phyloP scores from a whole-genome alignment of 2,329 filamentous ascomycete genomes.

The Microascus cirrosus region DNA sequence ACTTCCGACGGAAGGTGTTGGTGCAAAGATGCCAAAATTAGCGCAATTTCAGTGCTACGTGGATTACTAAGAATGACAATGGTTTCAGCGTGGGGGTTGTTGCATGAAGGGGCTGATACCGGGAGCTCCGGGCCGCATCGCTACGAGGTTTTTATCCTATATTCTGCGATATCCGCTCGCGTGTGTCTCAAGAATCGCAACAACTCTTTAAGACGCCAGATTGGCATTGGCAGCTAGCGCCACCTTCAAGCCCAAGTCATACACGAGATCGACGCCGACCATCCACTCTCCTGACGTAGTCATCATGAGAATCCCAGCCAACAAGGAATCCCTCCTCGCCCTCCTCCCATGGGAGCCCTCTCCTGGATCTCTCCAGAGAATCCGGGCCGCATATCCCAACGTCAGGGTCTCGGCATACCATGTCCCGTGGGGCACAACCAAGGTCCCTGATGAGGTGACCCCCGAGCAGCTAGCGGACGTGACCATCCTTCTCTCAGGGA shows the following conservation, averaged over 20 bases:
- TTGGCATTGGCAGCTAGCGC: background rate
- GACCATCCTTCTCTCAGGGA: constrained; percentile 35
- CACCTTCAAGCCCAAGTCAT: no score
- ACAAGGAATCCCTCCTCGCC: constrained; percentile 35
- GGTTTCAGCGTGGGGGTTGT: no score
- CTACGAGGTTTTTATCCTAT: no score
- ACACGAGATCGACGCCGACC: background rate
- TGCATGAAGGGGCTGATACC: no score
- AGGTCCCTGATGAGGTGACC: constrained; percentile 12
- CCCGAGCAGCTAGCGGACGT: constrained; percentile 32
- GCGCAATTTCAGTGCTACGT: no score
- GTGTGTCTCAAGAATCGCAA: no score
- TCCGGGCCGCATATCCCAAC: constrained; percentile 29
- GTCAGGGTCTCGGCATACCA: constrained; percentile 24
- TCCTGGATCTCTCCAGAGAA: constrained; percentile 18
- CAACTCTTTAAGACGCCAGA: no score
- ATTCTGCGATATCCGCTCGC: no score
- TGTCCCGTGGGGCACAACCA: constrained; percentile 16
- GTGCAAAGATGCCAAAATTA: no score
- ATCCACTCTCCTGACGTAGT: background rate
- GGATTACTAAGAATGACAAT: no score
- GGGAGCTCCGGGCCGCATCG: no score
- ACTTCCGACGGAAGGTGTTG: no score
- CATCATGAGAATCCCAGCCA: background rate
- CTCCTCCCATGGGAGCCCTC: constrained; percentile 21